Conservation (phyloP, 169 alveolate genomes). For the Amoebophrya sp. region DNA sequence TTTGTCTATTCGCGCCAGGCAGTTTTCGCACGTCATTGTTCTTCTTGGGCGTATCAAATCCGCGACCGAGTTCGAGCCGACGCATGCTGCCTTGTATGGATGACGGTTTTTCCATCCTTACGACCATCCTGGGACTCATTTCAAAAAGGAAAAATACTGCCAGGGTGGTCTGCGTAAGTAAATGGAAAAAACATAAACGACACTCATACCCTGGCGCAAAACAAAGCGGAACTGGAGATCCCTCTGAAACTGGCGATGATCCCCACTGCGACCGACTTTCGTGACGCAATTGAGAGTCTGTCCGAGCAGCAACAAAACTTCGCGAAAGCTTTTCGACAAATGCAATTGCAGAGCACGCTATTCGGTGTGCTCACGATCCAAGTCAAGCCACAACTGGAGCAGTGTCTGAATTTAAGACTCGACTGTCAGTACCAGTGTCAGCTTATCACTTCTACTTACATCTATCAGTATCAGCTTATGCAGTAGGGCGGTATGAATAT, state of each 20-base stretch:
- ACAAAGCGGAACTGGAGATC: constrained; percentile 37
- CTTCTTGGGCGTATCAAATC: constrained; percentile 39
- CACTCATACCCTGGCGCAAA: not conserved
- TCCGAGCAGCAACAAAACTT: constrained; percentile 41
- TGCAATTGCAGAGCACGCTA: constrained; percentile 41
- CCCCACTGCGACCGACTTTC: constrained; percentile 42
- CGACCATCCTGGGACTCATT: too few species aligned
- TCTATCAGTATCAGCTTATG: too few species aligned
- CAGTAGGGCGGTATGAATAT: too few species aligned
- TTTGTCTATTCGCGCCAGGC: not conserved
- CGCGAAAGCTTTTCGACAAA: constrained; percentile 42
- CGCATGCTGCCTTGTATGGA: constrained; percentile 38
- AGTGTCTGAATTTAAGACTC: too few species aligned
- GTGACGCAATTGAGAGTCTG: constrained; percentile 32
- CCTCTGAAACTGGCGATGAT: constrained; percentile 43
- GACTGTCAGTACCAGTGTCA: too few species aligned
- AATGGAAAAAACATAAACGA: too few species aligned
- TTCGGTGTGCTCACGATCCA: constrained; percentile 42
- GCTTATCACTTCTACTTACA: too few species aligned
- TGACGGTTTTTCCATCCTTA: not conserved
- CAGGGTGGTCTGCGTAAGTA: not conserved
- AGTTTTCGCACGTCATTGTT: constrained; percentile 39
- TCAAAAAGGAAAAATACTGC: not conserved
- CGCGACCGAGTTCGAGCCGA: constrained; percentile 42
- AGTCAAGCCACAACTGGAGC: constrained; percentile 43